phyloP scores from a whole-genome alignment of 2,329 filamentous ascomycete species.

The Lanzia echinophila region DNA sequence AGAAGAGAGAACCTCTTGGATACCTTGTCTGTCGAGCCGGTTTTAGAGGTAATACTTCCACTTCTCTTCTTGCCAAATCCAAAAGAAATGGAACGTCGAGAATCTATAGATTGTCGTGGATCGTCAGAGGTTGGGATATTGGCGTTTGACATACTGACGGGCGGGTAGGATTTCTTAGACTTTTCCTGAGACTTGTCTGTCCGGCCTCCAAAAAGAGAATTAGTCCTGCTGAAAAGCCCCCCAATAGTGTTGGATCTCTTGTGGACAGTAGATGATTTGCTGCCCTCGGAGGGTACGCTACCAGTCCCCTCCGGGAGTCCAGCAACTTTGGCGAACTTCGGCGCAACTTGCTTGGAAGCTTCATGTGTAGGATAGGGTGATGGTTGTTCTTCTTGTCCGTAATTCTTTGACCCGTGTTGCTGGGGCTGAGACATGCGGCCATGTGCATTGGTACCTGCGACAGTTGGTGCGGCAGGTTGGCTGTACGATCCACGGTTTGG shows the following conservation, averaged over 20 bases:
- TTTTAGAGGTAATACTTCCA: slow-evolving; percentile 55
- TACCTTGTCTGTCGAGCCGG: slow-evolving; percentile 45
- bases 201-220: slow-evolving; percentile 68
- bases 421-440: slow-evolving; percentile 79
- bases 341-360: slow-evolving; percentile 41
- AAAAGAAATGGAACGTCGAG: slow-evolving; percentile 64
- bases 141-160: slow-evolving; percentile 78
- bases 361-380: slow-evolving; percentile 49
- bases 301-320: slow-evolving; percentile 47
- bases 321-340: slow-evolving; percentile 52
- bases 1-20: slow-evolving; percentile 63
- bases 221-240: slow-evolving; percentile 76
- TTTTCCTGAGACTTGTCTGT: slow-evolving; percentile 48
- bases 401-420: slow-evolving; percentile 55
- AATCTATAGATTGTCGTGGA: slow-evolving; percentile 61
- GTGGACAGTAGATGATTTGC: slow-evolving; percentile 41
- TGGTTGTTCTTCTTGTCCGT: slow-evolving; percentile 44
- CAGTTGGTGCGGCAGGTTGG: slow-evolving; percentile 77
- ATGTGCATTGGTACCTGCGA: slow-evolving; percentile 83
- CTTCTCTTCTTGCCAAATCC: slow-evolving; percentile 65
- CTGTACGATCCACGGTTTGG: slow-evolving; percentile 78
- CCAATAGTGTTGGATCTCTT: slow-evolving; percentile 70
- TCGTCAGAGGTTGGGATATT: slow-evolving; percentile 34
- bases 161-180: slow-evolving; percentile 66
- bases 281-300: slow-evolving; percentile 19